phyloP scores from a whole-genome alignment of 306 rosid genomes.

The barrel medic (Medicago truncatula) region DNA sequence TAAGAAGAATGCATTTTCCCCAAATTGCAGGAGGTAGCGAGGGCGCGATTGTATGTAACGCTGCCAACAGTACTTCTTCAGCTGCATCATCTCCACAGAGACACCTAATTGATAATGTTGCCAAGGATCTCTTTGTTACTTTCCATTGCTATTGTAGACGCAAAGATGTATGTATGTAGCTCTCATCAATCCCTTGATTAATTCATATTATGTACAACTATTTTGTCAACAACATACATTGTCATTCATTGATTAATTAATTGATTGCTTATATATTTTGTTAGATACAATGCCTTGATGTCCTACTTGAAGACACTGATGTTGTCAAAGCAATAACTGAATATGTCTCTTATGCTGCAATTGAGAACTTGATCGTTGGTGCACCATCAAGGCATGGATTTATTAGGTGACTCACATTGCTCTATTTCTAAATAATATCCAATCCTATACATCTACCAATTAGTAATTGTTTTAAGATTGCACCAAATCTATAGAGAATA shows the following conservation, averaged over 20 bases:
- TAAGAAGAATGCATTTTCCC: not conserved
- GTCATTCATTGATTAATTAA: not conserved
- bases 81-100: constrained; percentile 56
- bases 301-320: constrained; percentile 82
- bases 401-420: constrained; percentile 64
- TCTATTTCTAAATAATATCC: not conserved
- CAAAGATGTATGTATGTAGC: constrained; percentile 73
- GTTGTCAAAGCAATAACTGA: constrained; percentile 75
- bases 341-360: constrained; percentile 78
- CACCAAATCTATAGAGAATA: too few species aligned
- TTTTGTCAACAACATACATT: not conserved
- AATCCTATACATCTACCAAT: too few species aligned
- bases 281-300: constrained; percentile 87
- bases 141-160: constrained; percentile 97
- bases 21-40: constrained; percentile 50
- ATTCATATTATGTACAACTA: too few species aligned
- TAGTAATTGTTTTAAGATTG: too few species aligned
- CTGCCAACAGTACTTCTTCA: constrained; percentile 10
- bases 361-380: constrained; percentile 80
- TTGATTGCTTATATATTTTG: not conserved
- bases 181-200: not conserved
- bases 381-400: constrained; percentile 80
- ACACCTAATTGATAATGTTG: constrained; percentile 57
- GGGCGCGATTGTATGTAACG: constrained; percentile 63
- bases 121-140: constrained; percentile 69